phyloP scores from a whole-genome alignment of 257 asterid genomes.

The Eustoma russellianum region DNA sequence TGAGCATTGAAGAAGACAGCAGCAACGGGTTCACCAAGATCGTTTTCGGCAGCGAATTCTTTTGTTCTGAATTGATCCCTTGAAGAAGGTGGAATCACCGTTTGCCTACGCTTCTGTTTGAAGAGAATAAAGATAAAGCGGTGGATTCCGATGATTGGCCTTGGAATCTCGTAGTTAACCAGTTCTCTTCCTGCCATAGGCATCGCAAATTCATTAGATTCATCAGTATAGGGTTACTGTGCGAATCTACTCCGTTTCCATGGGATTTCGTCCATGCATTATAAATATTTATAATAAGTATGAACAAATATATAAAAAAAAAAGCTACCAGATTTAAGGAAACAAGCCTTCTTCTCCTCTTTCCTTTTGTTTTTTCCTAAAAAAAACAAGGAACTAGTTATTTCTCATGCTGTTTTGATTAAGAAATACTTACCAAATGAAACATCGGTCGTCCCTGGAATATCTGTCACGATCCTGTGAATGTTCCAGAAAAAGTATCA shows the following conservation, averaged over 20 bases:
- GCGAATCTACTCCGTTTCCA: too few relatives aligned
- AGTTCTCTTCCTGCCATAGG: constrained; percentile 51
- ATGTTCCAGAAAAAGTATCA: not conserved
- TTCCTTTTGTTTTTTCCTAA: too few relatives aligned
- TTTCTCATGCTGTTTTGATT: too few relatives aligned
- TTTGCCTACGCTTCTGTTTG: constrained; percentile 50
- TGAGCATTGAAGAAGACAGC: constrained; percentile 90
- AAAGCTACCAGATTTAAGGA: too few relatives aligned
- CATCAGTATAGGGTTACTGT: too few relatives aligned
- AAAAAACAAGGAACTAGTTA: too few relatives aligned
- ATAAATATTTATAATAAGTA: too few relatives aligned
- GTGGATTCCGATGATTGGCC: constrained; percentile 75
- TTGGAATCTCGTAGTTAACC: constrained; percentile 59
- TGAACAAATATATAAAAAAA: too few relatives aligned
- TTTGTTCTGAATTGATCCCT: constrained; percentile 61
- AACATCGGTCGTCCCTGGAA: constrained; percentile 84
- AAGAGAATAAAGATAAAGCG: constrained; percentile 70
- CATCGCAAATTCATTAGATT: too few relatives aligned
- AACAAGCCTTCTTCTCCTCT: too few relatives aligned
- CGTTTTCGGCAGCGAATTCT: constrained; percentile 55
- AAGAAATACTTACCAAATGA: constrained; percentile 55
- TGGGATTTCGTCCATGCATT: too few relatives aligned
- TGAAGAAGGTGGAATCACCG: constrained; percentile 46
- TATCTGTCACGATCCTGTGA: constrained; percentile 77
- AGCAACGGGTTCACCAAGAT: constrained; percentile 74